Conservation (phyloP, 1,139 yeast genomes). For the Yamadazyma epiphylla region DNA sequence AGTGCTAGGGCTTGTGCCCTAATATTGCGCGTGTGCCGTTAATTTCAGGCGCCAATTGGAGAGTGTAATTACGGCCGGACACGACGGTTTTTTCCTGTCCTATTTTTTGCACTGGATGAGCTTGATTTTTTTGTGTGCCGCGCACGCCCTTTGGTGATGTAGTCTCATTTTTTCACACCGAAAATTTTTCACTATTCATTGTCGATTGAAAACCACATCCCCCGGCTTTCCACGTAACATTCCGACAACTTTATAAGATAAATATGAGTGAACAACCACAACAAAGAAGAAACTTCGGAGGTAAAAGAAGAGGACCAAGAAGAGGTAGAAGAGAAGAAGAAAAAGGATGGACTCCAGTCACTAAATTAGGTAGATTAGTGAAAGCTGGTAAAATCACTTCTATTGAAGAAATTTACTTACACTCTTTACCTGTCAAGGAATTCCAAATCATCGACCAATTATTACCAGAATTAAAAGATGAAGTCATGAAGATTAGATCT, state of each 20-base stretch:
- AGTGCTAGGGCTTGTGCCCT: no score
- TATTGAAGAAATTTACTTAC: conserved; percentile 98
- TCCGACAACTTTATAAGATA: conserved; percentile 50
- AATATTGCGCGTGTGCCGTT: no score
- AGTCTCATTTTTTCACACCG: conserved; percentile 3
- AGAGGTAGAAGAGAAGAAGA: conserved; percentile 80
- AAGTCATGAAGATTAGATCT: conserved; percentile 99
- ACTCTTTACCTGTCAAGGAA: conserved; percentile 99
- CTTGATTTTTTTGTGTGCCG: no score
- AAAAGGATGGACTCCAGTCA: conserved; percentile 99
- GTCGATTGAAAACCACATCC: conserved; percentile 86
- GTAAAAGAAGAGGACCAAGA: conserved; percentile 58
- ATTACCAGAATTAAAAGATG: conserved; percentile 95
- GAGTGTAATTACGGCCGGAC: no score
- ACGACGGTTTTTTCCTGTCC: no score
- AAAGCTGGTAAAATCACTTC: conserved; percentile 97
- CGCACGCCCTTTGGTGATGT: no score
- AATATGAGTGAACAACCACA: conserved; percentile 55
- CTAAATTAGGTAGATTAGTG: conserved; percentile 99
- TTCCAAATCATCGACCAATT: conserved; percentile 96
- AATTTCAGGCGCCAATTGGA: no score
- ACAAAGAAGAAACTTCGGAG: conserved; percentile 61
- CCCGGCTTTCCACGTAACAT: conserved; percentile 92
- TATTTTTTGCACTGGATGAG: no score
- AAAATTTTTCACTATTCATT: conserved; percentile 10